Percentiles rank a stretch among this genome's conserved stretches.
Conservation (phyloP, 2,329 filamentous ascomycete genomes). For the Pyricularia sp. region DNA sequence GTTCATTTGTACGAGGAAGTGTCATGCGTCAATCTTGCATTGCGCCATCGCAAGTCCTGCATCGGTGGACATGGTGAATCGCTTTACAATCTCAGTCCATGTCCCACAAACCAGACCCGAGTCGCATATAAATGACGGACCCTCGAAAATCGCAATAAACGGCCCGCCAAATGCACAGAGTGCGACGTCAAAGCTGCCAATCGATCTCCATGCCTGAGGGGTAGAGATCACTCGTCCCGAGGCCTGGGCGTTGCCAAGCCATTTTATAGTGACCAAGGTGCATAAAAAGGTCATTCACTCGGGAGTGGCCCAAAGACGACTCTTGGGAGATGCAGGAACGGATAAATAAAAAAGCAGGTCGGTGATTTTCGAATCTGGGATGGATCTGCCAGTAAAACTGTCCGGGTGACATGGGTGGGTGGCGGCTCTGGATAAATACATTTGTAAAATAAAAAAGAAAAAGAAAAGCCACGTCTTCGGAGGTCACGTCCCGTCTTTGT, state of each 20-base stretch:
- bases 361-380: neutral
- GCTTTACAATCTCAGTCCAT: neutral
- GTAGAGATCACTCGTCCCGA: no score
- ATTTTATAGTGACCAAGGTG: neutral
- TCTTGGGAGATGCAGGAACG: neutral
- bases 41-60: neutral
- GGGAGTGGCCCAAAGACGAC: neutral
- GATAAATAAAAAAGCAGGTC: neutral
- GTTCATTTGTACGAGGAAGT: no score
- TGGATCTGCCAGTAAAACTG: neutral
- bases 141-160: neutral
- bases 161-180: neutral
- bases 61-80: no score
- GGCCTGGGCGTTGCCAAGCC: neutral
- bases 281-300: neutral
- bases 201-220: neutral
- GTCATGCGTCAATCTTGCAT: neutral
- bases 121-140: neutral
- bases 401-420: neutral
- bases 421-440: neutral
- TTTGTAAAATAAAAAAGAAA: neutral
- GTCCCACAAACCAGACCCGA: neutral
- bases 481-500: neutral
- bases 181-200: neutral
- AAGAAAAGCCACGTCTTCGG: neutral